A percentile compares a stretch with the other conserved stretches of the same genome.
Conservation (phyloP, 2,329 filamentous ascomycete species). For the Simplicillium sp. region DNA sequence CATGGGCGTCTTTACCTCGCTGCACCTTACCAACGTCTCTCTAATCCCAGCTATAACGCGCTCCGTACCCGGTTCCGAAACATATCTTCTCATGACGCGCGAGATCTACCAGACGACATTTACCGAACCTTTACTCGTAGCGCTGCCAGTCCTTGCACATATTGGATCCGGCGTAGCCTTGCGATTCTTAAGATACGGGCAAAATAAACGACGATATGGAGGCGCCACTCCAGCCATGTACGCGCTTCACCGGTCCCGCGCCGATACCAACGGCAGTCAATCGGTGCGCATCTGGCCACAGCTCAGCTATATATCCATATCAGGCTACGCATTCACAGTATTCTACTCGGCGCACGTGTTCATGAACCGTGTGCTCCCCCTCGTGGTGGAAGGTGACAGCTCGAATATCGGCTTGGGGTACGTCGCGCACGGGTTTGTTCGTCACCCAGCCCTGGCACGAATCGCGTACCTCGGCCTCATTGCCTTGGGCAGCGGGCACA, state of each 20-base stretch:
- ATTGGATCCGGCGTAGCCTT: conserved; percentile 68
- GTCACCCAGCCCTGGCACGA: conserved; percentile 57
- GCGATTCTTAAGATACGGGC: conserved; percentile 62
- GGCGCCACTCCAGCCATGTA: conserved; percentile 49
- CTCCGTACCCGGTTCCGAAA: conserved; percentile 67
- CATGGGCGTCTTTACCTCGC: conserved; percentile 63
- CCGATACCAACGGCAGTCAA: conserved; percentile 15
- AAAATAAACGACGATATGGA: conserved; percentile 68
- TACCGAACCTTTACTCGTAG: conserved; percentile 71
- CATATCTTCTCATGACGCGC: conserved; percentile 80
- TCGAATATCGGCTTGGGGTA: conserved; percentile 79
- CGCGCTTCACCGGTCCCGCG: conserved; percentile 22
- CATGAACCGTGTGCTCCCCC: conserved; percentile 67
- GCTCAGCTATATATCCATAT: conserved; percentile 57
- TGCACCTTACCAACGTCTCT: conserved; percentile 76
- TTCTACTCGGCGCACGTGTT: conserved; percentile 63
- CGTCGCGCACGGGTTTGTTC: conserved; percentile 75
- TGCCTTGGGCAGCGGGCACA: conserved; percentile 60
- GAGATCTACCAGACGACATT: conserved; percentile 84
- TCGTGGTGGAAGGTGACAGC: conserved; percentile 71
- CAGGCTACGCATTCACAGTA: conserved; percentile 62
- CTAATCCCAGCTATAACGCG: conserved; percentile 67
- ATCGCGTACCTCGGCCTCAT: conserved; percentile 62
- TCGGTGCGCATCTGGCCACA: conserved; percentile 53
- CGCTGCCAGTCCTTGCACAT: conserved; percentile 65